Percentiles rank a stretch among this genome's conserved stretches.
Evolutionary conservation across 1,139 yeast genomes (phyloP).

Genomic region (Debaryomycetaceae sp.): DNA sequence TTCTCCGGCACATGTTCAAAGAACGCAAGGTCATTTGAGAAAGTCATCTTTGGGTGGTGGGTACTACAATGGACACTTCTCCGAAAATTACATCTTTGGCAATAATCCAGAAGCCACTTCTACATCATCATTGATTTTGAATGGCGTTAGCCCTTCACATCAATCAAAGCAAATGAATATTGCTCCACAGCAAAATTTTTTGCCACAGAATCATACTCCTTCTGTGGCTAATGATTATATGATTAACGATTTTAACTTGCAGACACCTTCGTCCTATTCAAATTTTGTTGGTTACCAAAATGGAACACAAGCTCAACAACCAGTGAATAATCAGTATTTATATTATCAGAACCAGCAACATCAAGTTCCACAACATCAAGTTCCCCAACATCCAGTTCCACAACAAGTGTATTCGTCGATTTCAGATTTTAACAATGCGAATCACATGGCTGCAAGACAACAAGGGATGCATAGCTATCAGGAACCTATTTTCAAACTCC

Average conservation of each 20-base stretch:
- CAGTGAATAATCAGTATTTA: too few species aligned
- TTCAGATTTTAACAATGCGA: neutral
- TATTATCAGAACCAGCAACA: neutral
- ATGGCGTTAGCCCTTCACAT: neutral
- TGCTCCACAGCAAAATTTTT: neutral
- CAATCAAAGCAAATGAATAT: neutral
- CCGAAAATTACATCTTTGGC: constrained; percentile 3
- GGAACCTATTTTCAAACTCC: neutral
- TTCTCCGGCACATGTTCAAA: neutral
- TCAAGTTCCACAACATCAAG: neutral
- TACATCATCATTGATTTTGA: neutral
- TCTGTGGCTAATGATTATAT: constrained; percentile 2
- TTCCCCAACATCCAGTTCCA: too few species aligned
- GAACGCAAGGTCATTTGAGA: constrained; percentile 1
- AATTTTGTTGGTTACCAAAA: neutral
- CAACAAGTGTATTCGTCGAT: neutral
- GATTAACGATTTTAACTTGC: constrained; percentile 2
- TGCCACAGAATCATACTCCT: neutral
- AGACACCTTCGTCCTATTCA: constrained; percentile 1
- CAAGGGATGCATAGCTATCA: neutral
- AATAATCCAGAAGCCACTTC: neutral
- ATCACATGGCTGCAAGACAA: neutral
- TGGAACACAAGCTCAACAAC: neutral
- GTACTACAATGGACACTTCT: neutral
- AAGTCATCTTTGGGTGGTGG: neutral